phyloP scores from a whole-genome alignment of 352 stramenopile species.

The Phytophthora gonapodyides region DNA sequence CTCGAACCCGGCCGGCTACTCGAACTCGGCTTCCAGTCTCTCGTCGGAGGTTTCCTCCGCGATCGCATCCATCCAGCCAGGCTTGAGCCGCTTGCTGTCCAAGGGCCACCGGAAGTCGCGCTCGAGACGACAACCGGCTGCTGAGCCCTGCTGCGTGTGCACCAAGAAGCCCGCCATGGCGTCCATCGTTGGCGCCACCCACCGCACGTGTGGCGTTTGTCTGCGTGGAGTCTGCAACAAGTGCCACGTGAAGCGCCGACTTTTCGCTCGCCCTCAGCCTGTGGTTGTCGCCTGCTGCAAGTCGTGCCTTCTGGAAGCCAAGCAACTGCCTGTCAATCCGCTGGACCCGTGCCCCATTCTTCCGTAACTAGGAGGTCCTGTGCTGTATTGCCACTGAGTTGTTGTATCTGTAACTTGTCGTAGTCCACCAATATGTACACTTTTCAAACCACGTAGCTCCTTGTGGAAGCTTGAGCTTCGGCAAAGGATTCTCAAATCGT shows the following conservation, averaged over 20 bases:
- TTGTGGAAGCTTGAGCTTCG: too few species aligned
- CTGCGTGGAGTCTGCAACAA: slow-evolving; percentile 44
- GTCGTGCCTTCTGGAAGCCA: slow-evolving; percentile 47
- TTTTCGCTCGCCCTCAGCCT: slow-evolving; percentile 43
- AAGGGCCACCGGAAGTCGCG: slow-evolving; percentile 26
- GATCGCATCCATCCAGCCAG: slow-evolving; percentile 15
- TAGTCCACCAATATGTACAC: neutral
- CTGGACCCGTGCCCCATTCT: slow-evolving; percentile 50
- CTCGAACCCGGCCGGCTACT: slow-evolving; percentile 8
- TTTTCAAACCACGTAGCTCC: too few species aligned
- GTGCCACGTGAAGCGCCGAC: slow-evolving; percentile 50
- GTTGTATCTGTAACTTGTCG: slow-evolving; percentile 10
- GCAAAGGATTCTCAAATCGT: too few species aligned
- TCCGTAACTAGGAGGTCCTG: neutral
- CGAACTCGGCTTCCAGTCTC: slow-evolving; percentile 23
- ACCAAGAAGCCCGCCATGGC: slow-evolving; percentile 34
- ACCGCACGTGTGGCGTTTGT: slow-evolving; percentile 50
- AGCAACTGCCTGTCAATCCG: slow-evolving; percentile 43
- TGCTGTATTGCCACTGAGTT: slow-evolving; percentile 7
- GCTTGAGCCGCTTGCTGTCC: slow-evolving; percentile 18
- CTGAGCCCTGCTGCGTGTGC: slow-evolving; percentile 36
- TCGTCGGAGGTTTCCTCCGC: slow-evolving; percentile 13
- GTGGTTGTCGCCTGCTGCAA: slow-evolving; percentile 57
- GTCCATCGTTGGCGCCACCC: slow-evolving; percentile 23
- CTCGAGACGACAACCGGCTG: slow-evolving; percentile 17